Percentiles rank a stretch among this genome's conserved stretches.
These are phyloP conservation scores for Persicaria tinctoria DNA, from an alignment of 148 eudicot genomes.

Conservation along the genomic window DNA sequence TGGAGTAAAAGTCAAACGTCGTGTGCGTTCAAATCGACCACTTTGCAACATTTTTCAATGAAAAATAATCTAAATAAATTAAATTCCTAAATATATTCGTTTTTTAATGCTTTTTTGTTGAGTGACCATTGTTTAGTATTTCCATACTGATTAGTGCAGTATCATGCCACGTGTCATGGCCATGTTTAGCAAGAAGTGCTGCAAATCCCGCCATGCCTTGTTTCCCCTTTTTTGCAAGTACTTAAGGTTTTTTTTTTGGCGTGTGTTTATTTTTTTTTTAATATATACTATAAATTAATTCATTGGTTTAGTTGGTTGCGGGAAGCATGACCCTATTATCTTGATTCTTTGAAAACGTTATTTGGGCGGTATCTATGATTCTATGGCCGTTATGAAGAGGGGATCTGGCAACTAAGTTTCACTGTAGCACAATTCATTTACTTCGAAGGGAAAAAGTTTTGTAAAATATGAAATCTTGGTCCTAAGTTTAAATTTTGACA, in stretches of 20 bases:
- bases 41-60: not conserved
- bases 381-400: not conserved
- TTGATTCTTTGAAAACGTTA: not conserved
- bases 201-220: not conserved
- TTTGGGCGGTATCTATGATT: not conserved
- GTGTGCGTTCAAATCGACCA: conserved; percentile 2
- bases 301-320: not conserved
- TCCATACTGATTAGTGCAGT: not conserved
- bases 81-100: too few species aligned
- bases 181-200: not conserved
- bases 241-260: not conserved
- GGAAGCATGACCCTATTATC: too few species aligned
- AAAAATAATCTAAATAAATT: too few species aligned
- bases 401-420: too few species aligned
- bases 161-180: not conserved
- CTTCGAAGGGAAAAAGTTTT: not conserved
- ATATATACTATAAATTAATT: too few species aligned
- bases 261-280: too few species aligned
- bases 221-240: not conserved
- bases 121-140: not conserved
- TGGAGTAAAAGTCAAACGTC: not conserved
- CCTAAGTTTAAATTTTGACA: not conserved
- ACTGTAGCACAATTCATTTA: not conserved
- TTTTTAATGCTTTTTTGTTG: too few species aligned
- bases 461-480: not conserved